A percentile compares a stretch with the other conserved stretches of the same genome.
phyloP scores from a whole-genome alignment of 2,329 filamentous ascomycete species.

The Venturia asperata region DNA sequence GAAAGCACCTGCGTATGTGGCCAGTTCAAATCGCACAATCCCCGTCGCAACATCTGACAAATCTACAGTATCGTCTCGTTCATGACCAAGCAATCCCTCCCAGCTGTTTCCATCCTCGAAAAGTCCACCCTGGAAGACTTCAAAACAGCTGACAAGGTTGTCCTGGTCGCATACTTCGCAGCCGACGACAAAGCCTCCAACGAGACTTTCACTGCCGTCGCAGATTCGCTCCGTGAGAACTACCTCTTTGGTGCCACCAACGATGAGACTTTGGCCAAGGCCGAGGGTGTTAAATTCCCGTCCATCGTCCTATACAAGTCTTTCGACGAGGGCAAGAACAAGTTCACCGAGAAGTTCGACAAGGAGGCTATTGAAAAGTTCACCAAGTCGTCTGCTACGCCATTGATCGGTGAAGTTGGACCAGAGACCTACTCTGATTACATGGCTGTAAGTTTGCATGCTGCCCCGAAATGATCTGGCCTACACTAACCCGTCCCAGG shows the following conservation, averaged over 20 bases:
- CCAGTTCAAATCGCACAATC: not conserved
- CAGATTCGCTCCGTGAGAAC: constrained; percentile 71
- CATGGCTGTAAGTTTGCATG: constrained; percentile 56
- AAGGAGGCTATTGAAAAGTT: constrained; percentile 73
- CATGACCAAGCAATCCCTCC: constrained; percentile 97
- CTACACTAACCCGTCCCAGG: constrained; percentile 34
- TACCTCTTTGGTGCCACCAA: constrained; percentile 87
- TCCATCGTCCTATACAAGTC: constrained; percentile 92
- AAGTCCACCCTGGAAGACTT: constrained; percentile 85
- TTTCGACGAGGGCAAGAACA: constrained; percentile 92
- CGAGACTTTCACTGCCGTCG: constrained; percentile 72
- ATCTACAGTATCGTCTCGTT: constrained; percentile 60
- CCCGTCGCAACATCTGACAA: not conserved
- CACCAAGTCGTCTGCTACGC: constrained; percentile 76
- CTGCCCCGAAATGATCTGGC: too few species aligned
- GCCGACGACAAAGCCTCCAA: constrained; percentile 75
- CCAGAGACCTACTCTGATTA: constrained; percentile 94
- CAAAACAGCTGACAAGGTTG: constrained; percentile 96
- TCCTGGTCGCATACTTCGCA: constrained; percentile 81
- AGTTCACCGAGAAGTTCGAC: constrained; percentile 75
- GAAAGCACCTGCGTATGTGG: constrained; percentile 64
- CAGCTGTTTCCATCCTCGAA: constrained; percentile 76
- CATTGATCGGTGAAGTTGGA: constrained; percentile 89
- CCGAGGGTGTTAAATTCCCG: constrained; percentile 81
- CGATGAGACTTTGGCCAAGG: constrained; percentile 77